These are phyloP conservation scores for Whalleya microplaca DNA, from an alignment of 2,329 filamentous ascomycete genomes.

Conservation along the genomic window DNA sequence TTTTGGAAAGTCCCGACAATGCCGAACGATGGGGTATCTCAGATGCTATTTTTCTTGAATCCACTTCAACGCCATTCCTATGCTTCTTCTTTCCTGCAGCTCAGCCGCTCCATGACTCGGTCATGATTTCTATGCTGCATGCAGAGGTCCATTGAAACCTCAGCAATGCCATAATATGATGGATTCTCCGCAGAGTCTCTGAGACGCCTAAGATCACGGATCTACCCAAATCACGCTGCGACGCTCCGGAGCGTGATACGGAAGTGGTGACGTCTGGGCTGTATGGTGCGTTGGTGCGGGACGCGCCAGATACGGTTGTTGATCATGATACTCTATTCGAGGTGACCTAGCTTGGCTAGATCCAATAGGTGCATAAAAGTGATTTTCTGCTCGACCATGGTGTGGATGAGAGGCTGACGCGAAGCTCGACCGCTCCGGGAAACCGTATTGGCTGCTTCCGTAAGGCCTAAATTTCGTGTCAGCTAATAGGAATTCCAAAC, in stretches of 20 bases:
- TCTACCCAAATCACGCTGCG: slow-evolving; percentile 32
- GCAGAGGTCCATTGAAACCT: background rate
- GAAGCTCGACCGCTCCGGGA: slow-evolving; percentile 10
- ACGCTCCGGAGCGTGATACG: slow-evolving; percentile 20
- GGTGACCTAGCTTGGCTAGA: slow-evolving; percentile 4
- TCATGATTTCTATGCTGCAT: slow-evolving; percentile 1
- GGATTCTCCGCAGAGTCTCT: background rate
- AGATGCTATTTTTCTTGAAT: slow-evolving; percentile 13
- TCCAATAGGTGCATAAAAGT: slow-evolving; percentile 10
- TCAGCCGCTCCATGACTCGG: background rate
- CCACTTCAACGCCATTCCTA: slow-evolving; percentile 10
- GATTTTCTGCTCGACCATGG: slow-evolving; percentile 7
- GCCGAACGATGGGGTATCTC: slow-evolving; percentile 30
- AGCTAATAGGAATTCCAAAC: slow-evolving; percentile 9
- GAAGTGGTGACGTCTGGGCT: slow-evolving; percentile 16
- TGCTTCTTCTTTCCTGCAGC: slow-evolving; percentile 5
- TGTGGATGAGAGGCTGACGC: background rate
- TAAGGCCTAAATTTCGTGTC: slow-evolving; percentile 20
- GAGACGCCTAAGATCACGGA: slow-evolving; percentile 9
- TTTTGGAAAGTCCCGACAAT: slow-evolving; percentile 11
- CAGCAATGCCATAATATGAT: background rate
- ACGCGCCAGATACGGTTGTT: slow-evolving; percentile 23
- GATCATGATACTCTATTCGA: slow-evolving; percentile 21
- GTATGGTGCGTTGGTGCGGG: slow-evolving; percentile 23
- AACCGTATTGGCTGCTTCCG: slow-evolving; percentile 1